These are phyloP conservation scores for Xylaria digitata DNA, from an alignment of 2,329 filamentous ascomycete species.

Conservation along the genomic window DNA sequence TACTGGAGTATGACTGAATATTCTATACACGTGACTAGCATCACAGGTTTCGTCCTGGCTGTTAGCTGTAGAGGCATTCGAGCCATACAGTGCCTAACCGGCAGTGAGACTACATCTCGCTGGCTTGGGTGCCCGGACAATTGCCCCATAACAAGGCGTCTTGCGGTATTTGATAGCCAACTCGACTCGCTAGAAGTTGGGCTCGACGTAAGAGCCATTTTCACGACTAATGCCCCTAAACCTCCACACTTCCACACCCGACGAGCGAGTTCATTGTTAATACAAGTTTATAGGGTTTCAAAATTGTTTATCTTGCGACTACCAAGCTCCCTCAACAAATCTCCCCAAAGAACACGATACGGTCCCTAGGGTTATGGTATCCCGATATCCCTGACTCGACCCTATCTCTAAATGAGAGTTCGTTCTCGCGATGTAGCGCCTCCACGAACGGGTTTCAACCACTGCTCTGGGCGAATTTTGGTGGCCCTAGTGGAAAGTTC, in stretches of 20 bases:
- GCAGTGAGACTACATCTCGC: not conserved
- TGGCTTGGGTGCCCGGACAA: constrained; percentile 1
- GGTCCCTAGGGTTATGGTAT: constrained; percentile 8
- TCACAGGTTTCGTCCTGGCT: constrained; percentile 3
- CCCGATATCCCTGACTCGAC: not conserved
- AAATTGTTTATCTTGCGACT: constrained; percentile 9
- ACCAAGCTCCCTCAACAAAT: not conserved
- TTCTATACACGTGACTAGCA: constrained; percentile 3
- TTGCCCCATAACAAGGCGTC: not conserved
- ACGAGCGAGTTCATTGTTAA: not conserved
- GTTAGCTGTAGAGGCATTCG: constrained; percentile 1
- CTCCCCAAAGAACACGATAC: not conserved
- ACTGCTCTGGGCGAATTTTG: constrained; percentile 1
- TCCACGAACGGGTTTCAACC: not conserved
- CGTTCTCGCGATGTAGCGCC: not conserved
- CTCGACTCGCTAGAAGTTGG: not conserved
- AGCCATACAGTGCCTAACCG: constrained; percentile 1
- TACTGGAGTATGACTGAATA: constrained; percentile 5
- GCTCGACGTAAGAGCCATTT: constrained; percentile 7
- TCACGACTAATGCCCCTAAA: too few relatives aligned
- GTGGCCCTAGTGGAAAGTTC: constrained; percentile 6
- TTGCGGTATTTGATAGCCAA: constrained; percentile 4
- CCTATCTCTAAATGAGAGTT: constrained; percentile 11
- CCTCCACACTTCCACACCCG: not conserved
- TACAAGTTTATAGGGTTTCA: constrained; percentile 4